These are phyloP conservation scores for Polychaeton citri DNA, from an alignment of 2,329 filamentous ascomycete species.

Conservation along the genomic window DNA sequence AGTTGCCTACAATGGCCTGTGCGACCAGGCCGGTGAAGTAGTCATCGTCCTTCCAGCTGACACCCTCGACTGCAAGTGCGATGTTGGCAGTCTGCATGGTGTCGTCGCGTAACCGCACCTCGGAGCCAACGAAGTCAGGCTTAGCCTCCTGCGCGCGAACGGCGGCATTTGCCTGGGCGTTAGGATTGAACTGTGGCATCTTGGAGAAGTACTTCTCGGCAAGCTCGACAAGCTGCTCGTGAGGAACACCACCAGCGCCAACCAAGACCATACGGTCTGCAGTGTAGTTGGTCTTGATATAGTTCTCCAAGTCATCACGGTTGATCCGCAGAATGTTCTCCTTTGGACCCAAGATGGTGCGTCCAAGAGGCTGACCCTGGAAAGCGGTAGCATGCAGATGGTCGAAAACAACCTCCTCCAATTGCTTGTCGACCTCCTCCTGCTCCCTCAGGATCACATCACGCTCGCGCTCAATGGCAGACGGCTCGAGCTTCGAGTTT, in stretches of 20 bases:
- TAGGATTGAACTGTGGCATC: conserved; percentile 62
- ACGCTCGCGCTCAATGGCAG: conserved; percentile 90
- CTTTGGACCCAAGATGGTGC: conserved; percentile 93
- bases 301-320: conserved; percentile 78
- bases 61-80: conserved; percentile 95
- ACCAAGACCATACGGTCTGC: conserved; percentile 99
- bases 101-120: conserved; percentile 91
- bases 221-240: conserved; percentile 85
- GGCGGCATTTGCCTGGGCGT: conserved; percentile 57
- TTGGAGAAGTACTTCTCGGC: conserved; percentile 89
- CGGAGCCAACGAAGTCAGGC: conserved; percentile 92
- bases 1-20: conserved; percentile 98
- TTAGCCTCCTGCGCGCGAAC: conserved; percentile 67
- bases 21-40: conserved; percentile 98
- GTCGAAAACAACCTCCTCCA: conserved; percentile 99
- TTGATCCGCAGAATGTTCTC: conserved; percentile 97
- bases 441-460: conserved; percentile 98
- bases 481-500: conserved; percentile 92
- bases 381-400: conserved; percentile 97
- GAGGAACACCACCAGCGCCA: conserved; percentile 83
- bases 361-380: conserved; percentile 89
- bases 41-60: conserved; percentile 98
- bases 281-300: conserved; percentile 99
- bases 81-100: conserved; percentile 94
- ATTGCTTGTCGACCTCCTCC: conserved; percentile 99